These are phyloP conservation scores for Aspergillus fijiensis DNA, from an alignment of 2,329 filamentous ascomycete genomes.

Conservation along the genomic window DNA sequence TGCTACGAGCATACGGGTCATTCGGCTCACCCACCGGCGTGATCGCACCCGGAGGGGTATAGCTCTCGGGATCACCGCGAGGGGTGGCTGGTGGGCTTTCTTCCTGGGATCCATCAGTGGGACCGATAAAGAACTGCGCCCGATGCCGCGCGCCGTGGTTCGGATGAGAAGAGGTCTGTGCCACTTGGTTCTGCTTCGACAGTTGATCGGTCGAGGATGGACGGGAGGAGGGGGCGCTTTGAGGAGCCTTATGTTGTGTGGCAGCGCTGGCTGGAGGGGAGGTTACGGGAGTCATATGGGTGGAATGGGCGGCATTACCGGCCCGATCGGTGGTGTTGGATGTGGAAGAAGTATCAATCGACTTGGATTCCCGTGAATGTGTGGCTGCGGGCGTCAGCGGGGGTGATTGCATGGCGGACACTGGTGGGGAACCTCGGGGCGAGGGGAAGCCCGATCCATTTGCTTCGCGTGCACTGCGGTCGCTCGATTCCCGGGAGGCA, in stretches of 20 bases:
- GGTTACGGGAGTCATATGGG: conserved; percentile 54
- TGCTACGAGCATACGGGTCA: conserved; percentile 83
- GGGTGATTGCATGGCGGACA: conserved; percentile 77
- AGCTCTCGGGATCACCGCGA: conserved; percentile 42
- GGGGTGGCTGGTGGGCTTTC: conserved; percentile 63
- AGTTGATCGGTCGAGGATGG: conserved; percentile 42
- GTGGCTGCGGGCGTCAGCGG: conserved; percentile 85
- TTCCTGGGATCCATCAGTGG: conserved; percentile 55
- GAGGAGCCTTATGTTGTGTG: conserved; percentile 29
- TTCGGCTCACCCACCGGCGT: conserved; percentile 77
- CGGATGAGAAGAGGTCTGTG: conserved; percentile 45
- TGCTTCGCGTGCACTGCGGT: conserved; percentile 56
- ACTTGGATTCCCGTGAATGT: conserved; percentile 54
- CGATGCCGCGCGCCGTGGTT: conserved; percentile 50
- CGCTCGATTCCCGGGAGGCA: conserved; percentile 58
- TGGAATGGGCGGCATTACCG: conserved; percentile 26
- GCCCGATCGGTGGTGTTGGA: conserved; percentile 36
- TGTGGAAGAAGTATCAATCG: conserved; percentile 33
- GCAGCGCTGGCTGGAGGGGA: conserved; percentile 49
- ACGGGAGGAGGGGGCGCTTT: conserved; percentile 41
- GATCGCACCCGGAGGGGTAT: conserved; percentile 67
- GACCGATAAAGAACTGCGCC: conserved; percentile 58
- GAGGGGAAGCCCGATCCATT: conserved; percentile 65
- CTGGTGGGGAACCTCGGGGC: conserved; percentile 65
- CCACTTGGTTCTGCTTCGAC: conserved; percentile 45